Conservation (phyloP, 164 flowering plant species). For the Saururus chinensis region DNA sequence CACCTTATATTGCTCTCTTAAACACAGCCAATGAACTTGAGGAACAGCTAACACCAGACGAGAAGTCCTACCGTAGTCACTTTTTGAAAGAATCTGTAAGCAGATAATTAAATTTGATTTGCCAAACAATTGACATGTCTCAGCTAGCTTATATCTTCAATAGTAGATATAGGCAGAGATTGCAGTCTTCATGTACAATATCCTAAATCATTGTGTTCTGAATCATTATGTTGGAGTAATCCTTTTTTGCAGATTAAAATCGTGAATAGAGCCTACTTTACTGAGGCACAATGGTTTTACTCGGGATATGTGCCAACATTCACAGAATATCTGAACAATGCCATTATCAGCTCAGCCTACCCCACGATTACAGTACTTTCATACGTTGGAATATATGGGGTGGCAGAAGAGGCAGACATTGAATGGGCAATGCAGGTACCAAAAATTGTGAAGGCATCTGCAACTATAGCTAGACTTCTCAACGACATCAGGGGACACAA, state of each 20-base stretch:
- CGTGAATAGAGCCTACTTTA: background rate
- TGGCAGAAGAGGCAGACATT: too few species aligned
- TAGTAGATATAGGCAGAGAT: background rate
- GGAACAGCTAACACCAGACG: background rate
- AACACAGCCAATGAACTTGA: background rate
- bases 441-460: too few species aligned
- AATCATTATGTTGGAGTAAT: background rate
- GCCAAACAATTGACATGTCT: too few species aligned
- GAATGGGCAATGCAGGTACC: too few species aligned
- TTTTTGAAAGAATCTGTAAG: background rate
- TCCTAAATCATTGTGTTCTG: background rate
- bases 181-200: background rate
- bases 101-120: too few species aligned
- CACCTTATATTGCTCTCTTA: background rate
- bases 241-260: background rate
- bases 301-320: background rate
- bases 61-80: background rate
- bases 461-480: too few species aligned
- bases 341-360: background rate
- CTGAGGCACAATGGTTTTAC: background rate
- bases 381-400: too few species aligned
- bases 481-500: too few species aligned
- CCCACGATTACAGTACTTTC: background rate
- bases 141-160: background rate
- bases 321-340: background rate